These are phyloP conservation scores for Picea mariana DNA, from an alignment of 83 land plant genomes.

Conservation along the genomic window DNA sequence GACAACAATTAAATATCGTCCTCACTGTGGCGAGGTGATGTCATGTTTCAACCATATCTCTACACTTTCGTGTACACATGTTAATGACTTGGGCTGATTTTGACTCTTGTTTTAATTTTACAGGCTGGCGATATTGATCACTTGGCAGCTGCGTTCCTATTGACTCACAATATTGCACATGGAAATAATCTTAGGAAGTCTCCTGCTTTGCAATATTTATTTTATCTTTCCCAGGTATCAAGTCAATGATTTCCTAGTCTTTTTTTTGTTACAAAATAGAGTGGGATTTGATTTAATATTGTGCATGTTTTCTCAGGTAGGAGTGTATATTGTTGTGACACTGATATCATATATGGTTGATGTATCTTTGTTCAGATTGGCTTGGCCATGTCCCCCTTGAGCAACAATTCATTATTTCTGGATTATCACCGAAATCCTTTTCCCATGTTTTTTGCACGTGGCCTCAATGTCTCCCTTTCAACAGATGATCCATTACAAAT, in stretches of 20 bases:
- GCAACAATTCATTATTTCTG: constrained; percentile 59
- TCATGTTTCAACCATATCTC: not conserved
- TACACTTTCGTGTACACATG: not conserved
- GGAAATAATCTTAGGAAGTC: constrained; percentile 74
- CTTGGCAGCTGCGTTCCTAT: constrained; percentile 68
- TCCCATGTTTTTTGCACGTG: constrained; percentile 62
- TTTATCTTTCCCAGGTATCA: constrained; percentile 50
- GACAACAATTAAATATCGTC: constrained; percentile 54
- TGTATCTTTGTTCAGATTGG: constrained; percentile 46
- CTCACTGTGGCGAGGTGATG: constrained; percentile 63
- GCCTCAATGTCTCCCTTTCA: constrained; percentile 58
- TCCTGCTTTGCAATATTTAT: constrained; percentile 67
- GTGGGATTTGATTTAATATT: constrained; percentile 5
- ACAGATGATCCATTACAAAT: constrained; percentile 67
- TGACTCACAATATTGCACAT: constrained; percentile 67
- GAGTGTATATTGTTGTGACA: not conserved
- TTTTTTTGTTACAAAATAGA: not conserved
- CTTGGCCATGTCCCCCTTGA: constrained; percentile 57
- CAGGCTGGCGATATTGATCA: constrained; percentile 74
- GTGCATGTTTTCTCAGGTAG: not conserved
- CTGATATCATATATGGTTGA: not conserved
- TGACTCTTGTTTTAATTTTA: not conserved
- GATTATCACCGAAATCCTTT: constrained; percentile 66
- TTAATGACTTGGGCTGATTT: not conserved
- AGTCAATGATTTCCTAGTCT: not conserved